phyloP scores from a whole-genome alignment of 1,139 yeast species.

The Geotrichum cucujoidarum region DNA sequence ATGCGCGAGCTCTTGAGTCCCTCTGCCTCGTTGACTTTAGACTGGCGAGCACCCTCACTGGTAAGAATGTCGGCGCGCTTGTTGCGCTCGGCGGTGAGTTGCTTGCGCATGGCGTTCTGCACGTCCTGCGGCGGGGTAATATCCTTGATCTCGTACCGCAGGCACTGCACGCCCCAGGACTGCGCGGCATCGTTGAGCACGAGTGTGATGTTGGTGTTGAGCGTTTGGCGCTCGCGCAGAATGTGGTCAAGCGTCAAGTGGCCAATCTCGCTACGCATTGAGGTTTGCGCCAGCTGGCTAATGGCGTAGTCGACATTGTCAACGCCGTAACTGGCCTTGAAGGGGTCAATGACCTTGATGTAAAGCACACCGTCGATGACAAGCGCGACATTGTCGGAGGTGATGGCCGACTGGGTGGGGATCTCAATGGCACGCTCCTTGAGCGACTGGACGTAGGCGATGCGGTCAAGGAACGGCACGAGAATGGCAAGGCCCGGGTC shows the following conservation, averaged over 20 bases:
- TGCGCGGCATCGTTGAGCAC: conserved; percentile 80
- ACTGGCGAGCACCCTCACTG: conserved; percentile 77
- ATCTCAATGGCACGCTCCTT: conserved; percentile 82
- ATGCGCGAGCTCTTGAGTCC: conserved; percentile 83
- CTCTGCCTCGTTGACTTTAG: conserved; percentile 76
- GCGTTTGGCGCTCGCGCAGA: conserved; percentile 64
- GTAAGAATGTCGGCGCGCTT: conserved; percentile 84
- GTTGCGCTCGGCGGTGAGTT: conserved; percentile 79
- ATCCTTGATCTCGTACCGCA: conserved; percentile 82
- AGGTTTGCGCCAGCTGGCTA: conserved; percentile 81
- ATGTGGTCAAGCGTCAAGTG: conserved; percentile 74
- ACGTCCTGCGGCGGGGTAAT: conserved; percentile 84
- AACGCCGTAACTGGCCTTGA: conserved; percentile 82
- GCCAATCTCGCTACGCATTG: conserved; percentile 87
- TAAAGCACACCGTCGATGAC: conserved; percentile 82
- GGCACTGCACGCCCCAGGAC: conserved; percentile 82
- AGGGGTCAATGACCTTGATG: conserved; percentile 72
- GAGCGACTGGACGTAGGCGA: conserved; percentile 74
- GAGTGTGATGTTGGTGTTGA: conserved; percentile 68
- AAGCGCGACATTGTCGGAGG: conserved; percentile 78
- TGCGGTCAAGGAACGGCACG: conserved; percentile 66
- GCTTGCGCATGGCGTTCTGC: conserved; percentile 88
- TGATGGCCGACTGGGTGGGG: conserved; percentile 79
- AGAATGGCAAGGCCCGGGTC: conserved; percentile 75
- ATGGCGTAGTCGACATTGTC: conserved; percentile 86